Evolutionary conservation across 495 filamentous ascomycete genomes (phyloP).

Genomic region (Penicillium angulare): DNA sequence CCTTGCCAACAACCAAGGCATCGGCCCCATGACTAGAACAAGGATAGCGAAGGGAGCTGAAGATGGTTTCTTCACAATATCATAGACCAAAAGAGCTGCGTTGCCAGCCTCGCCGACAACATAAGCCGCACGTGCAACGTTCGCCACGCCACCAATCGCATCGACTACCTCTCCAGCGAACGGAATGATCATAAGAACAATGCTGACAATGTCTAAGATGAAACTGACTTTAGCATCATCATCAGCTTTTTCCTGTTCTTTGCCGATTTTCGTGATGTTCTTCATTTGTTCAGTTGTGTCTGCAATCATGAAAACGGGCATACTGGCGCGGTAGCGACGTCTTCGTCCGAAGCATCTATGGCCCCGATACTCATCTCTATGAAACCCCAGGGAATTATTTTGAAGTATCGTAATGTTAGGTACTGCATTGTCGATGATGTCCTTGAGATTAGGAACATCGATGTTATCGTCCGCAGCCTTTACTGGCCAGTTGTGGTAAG

Average conservation of each 20-base stretch:
- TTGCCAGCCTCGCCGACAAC: conserved; percentile 8
- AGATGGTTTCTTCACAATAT: conserved; percentile 3
- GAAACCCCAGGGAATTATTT: not conserved
- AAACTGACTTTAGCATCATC: not conserved
- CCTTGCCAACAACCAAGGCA: not conserved
- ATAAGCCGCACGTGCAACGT: conserved; percentile 2
- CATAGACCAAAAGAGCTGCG: conserved; percentile 2
- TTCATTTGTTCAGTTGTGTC: conserved; percentile 2
- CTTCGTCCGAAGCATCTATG: not conserved
- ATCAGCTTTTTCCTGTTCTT: not conserved
- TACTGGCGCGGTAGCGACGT: conserved; percentile 1
- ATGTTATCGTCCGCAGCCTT: not conserved
- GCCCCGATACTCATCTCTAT: not conserved
- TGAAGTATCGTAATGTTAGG: conserved; percentile 3
- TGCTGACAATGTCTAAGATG: conserved; percentile 4
- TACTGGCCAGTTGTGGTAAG: conserved; percentile 1
- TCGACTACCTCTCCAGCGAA: conserved; percentile 5
- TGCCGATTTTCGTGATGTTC: conserved; percentile 1
- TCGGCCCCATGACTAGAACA: not conserved
- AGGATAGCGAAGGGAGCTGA: conserved; percentile 7
- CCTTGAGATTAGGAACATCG: conserved; percentile 1
- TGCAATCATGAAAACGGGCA: conserved; percentile 1
- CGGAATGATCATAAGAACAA: conserved; percentile 3
- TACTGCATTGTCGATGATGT: not conserved
- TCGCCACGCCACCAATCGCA: conserved; percentile 5